Conservation (phyloP, 2,329 filamentous ascomycete species). For the Ophiostoma pallidulum region DNA sequence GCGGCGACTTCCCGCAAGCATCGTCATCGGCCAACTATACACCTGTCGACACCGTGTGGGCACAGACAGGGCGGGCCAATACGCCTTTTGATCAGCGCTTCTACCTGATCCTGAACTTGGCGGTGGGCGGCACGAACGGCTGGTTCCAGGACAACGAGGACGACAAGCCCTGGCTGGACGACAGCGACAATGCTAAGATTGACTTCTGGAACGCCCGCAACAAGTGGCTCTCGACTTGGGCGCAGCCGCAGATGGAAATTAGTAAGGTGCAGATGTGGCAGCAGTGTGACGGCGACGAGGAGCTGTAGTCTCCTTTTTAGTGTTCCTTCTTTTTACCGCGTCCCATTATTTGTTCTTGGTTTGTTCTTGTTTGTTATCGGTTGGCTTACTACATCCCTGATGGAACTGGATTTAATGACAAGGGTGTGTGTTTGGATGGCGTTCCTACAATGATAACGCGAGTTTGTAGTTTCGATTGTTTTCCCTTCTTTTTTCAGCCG, state of each 20-base stretch:
- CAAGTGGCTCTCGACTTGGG: conserved; percentile 64
- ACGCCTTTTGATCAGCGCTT: conserved; percentile 70
- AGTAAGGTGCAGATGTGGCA: conserved; percentile 63
- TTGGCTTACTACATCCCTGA: no score
- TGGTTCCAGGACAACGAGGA: conserved; percentile 69
- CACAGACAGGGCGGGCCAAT: conserved; percentile 46
- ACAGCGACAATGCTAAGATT: conserved; percentile 52
- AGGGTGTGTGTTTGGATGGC: no score
- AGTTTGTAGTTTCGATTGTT: no score
- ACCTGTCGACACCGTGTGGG: conserved; percentile 54
- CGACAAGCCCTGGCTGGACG: conserved; percentile 73
- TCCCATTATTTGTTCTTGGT: not conserved
- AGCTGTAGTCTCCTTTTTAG: conserved; percentile 26
- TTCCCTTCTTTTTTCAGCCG: no score
- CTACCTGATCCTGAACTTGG: conserved; percentile 67
- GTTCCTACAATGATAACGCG: no score
- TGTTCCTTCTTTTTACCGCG: not conserved
- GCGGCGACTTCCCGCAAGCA: conserved; percentile 56
- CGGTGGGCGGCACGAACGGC: conserved; percentile 68
- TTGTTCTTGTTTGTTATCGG: not conserved
- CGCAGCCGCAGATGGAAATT: conserved; percentile 56
- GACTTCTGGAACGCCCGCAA: conserved; percentile 67
- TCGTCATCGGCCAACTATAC: conserved; percentile 51
- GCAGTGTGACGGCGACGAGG: conserved; percentile 54
- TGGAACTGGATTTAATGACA: no score